Conservation (phyloP, 441 rosid species). For the Pelargonium cotyledonis region DNA sequence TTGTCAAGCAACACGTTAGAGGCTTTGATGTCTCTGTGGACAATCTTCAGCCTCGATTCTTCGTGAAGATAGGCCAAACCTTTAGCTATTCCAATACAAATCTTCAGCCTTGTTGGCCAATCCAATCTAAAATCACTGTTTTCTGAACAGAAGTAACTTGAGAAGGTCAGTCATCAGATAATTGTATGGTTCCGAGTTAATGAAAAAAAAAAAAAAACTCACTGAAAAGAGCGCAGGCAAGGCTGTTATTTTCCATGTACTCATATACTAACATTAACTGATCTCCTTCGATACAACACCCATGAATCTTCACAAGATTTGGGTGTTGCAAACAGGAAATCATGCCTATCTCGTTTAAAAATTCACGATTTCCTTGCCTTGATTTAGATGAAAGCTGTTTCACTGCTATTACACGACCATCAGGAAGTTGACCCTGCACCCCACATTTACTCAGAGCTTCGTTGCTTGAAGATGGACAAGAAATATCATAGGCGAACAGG, state of each 20-base stretch:
- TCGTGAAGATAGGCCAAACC: conserved; percentile 16
- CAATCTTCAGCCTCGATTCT: conserved; percentile 54
- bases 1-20: conserved; percentile 52
- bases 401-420: conserved; percentile 65
- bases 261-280: conserved; percentile 68
- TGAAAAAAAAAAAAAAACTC: conserved; percentile 8
- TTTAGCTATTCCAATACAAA: conserved; percentile 9
- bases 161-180: neutral
- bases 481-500: neutral
- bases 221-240: conserved; percentile 83
- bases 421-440: conserved; percentile 51
- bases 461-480: too few relatives aligned
- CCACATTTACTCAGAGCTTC: neutral
- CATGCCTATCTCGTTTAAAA: conserved; percentile 75
- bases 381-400: conserved; percentile 74
- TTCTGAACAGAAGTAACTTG: conserved; percentile 35
- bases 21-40: conserved; percentile 65
- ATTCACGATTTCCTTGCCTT: conserved; percentile 76
- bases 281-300: conserved; percentile 78
- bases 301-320: conserved; percentile 65
- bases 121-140: conserved; percentile 4
- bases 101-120: conserved; percentile 13
- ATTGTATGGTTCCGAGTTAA: neutral
- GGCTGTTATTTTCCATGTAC: conserved; percentile 33
- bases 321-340: conserved; percentile 78